Evolutionary conservation across 2,329 filamentous ascomycete species (phyloP).

Genomic region (Blastomyces gilchristii): DNA sequence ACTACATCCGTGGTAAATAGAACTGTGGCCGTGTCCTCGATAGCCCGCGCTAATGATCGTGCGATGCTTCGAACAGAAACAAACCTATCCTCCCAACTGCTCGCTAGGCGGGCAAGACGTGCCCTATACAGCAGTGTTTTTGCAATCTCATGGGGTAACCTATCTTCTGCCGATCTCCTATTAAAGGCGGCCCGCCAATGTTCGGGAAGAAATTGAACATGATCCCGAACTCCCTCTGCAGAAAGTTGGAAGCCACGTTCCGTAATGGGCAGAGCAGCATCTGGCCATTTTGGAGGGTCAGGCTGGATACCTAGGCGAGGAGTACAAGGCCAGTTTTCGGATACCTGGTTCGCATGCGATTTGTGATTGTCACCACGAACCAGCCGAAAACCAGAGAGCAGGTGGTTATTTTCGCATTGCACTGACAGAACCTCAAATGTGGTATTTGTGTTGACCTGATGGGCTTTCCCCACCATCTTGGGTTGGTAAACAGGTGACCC

Average conservation of each 20-base stretch:
- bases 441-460: not conserved
- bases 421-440: not conserved
- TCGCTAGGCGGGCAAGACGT: constrained; percentile 5
- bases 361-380: not conserved
- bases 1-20: constrained; percentile 5
- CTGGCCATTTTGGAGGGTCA: not conserved
- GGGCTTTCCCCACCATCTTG: not conserved
- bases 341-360: not conserved
- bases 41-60: not conserved
- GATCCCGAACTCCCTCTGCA: not conserved
- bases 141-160: not conserved
- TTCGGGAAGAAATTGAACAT: not conserved
- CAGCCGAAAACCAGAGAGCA: not conserved
- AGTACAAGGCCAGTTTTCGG: not conserved
- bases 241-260: not conserved
- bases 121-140: constrained; percentile 1
- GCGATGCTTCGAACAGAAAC: constrained; percentile 1
- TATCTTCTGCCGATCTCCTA: not conserved
- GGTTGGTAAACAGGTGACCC: not conserved
- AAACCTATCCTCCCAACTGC: constrained; percentile 7
- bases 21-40: constrained; percentile 4
- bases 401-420: not conserved
- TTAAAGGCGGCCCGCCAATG: not conserved
- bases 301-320: not conserved
- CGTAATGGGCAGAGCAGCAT: not conserved